Evolutionary conservation across 2,329 filamentous ascomycete genomes (phyloP).

Genomic region (Podosphaera aphanis): DNA sequence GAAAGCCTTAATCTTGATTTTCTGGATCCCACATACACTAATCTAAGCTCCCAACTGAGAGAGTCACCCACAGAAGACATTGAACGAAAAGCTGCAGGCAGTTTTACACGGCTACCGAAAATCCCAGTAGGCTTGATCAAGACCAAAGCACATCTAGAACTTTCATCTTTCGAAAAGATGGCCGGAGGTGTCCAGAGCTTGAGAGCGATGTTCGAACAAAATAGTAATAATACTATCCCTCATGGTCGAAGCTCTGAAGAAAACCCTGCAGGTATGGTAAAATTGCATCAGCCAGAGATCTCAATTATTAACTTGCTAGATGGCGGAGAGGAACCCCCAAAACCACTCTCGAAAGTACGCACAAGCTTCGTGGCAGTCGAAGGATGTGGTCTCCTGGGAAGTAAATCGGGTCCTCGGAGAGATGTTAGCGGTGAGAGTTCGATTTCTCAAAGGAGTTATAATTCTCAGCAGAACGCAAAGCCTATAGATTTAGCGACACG

Average conservation of each 20-base stretch:
- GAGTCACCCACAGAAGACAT: not conserved
- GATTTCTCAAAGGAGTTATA: slow-evolving; percentile 13
- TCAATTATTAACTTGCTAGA: not conserved
- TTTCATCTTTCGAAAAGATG: slow-evolving; percentile 6
- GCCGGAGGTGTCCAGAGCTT: slow-evolving; percentile 31
- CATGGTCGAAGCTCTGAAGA: slow-evolving; percentile 48
- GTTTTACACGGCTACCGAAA: not conserved
- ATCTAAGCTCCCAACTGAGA: too few relatives aligned
- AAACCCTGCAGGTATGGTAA: slow-evolving; percentile 21
- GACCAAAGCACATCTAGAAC: not conserved
- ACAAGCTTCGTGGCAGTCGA: slow-evolving; percentile 56
- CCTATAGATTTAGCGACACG: slow-evolving; percentile 3
- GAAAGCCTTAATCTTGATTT: not conserved
- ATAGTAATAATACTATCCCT: slow-evolving; percentile 27
- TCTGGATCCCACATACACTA: not conserved
- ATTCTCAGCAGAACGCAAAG: slow-evolving; percentile 10
- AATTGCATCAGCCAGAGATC: slow-evolving; percentile 2
- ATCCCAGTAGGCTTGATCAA: not conserved
- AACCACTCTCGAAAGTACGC: slow-evolving; percentile 51
- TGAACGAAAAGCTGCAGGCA: not conserved
- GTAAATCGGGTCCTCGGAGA: slow-evolving; percentile 20
- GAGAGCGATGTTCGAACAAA: slow-evolving; percentile 60
- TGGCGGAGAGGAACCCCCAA: slow-evolving; percentile 20
- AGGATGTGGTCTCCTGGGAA: slow-evolving; percentile 20
- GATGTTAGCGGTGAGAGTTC: slow-evolving; percentile 12